phyloP scores from a whole-genome alignment of 1,139 yeast species.

The Candida gigantensis region DNA sequence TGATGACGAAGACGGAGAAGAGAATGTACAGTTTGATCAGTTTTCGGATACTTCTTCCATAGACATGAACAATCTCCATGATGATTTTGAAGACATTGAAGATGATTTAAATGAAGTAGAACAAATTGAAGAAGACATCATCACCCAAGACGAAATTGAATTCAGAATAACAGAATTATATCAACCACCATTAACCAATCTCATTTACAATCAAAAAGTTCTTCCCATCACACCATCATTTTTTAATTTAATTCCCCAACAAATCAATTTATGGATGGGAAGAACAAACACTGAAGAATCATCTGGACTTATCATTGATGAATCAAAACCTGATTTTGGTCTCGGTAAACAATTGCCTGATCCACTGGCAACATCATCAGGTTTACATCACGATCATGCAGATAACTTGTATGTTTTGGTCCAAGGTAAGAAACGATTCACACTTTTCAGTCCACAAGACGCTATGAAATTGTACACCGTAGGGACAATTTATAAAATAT shows the following conservation, averaged over 20 bases:
- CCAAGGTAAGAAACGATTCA: conserved; percentile 64
- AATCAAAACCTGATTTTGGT: conserved; percentile 18
- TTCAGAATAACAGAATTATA: conserved; percentile 44
- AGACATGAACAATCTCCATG: conserved; percentile 47
- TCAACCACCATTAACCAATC: conserved; percentile 62
- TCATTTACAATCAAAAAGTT: conserved; percentile 23
- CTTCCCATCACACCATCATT: conserved; percentile 47
- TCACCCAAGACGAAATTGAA: conserved; percentile 26
- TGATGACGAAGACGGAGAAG: conserved; percentile 15
- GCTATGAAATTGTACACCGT: conserved; percentile 59
- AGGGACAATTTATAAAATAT: conserved; percentile 54
- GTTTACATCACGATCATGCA: conserved; percentile 81
- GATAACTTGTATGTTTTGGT: conserved; percentile 67
- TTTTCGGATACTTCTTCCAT: conserved; percentile 30
- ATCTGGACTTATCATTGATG: conserved; percentile 9
- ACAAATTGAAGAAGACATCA: conserved; percentile 18
- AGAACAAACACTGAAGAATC: conserved; percentile 5
- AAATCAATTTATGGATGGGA: conserved; percentile 76
- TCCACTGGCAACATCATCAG: conserved; percentile 52
- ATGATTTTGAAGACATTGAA: conserved; percentile 50
- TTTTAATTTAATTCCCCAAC: conserved; percentile 59
- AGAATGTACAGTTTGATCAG: conserved; percentile 12
- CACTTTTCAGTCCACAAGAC: conserved; percentile 62
- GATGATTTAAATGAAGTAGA: conserved; percentile 11
- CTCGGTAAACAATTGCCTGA: conserved; percentile 57